Evolutionary conservation across 2,329 filamentous ascomycete genomes (phyloP).

Genomic region (Beauveria australis): DNA sequence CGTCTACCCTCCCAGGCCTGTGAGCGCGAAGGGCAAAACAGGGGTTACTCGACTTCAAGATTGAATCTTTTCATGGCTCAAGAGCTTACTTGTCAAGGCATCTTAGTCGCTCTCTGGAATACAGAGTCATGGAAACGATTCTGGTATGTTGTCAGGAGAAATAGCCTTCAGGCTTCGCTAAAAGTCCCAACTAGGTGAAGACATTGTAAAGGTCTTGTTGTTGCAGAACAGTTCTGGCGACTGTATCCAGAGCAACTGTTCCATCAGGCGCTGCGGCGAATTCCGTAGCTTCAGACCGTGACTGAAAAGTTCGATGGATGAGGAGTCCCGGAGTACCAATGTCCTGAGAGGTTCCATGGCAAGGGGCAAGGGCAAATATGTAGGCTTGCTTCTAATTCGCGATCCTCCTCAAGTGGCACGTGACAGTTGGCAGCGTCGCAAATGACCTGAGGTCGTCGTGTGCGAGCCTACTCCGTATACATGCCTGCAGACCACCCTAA

Average conservation of each 20-base stretch:
- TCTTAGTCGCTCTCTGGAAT: too few species aligned
- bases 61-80: not conserved
- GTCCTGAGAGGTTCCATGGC: not conserved
- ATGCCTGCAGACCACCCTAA: not conserved
- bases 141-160: not conserved
- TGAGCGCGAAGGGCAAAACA: not conserved
- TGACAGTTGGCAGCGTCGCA: not conserved
- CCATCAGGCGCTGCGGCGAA: not conserved
- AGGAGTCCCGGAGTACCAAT: not conserved
- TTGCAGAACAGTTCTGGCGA: not conserved
- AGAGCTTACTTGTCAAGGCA: not conserved
- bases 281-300: not conserved
- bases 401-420: not conserved
- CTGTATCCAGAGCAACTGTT: constrained; percentile 4
- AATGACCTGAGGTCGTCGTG: not conserved
- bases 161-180: not conserved
- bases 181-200: not conserved
- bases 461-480: not conserved
- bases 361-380: not conserved
- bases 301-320: not conserved
- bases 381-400: not conserved
- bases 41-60: not conserved
- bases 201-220: not conserved
- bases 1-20: not conserved
- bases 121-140: not conserved